A percentile compares a stretch with the other conserved stretches of the same genome.
Conservation (phyloP, 2,329 filamentous ascomycete genomes). For the Ophiocordyceps camponoti-saundersi region DNA sequence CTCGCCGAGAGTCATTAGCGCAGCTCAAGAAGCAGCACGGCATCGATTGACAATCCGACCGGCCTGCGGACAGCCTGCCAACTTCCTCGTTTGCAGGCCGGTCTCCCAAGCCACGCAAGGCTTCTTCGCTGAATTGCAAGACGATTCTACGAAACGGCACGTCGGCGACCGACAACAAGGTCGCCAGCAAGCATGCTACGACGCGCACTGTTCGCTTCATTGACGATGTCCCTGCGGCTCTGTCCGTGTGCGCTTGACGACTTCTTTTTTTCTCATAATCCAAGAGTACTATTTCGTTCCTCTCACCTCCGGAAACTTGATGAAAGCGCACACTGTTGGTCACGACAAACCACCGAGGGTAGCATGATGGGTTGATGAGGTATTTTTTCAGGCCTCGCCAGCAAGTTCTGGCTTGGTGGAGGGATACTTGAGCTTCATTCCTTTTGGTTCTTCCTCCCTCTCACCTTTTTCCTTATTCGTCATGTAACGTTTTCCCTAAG, state of each 20-base stretch:
- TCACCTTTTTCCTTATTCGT: background rate
- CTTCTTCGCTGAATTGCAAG: slow-evolving; percentile 22
- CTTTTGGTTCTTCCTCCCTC: background rate
- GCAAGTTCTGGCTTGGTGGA: background rate
- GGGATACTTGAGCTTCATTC: background rate
- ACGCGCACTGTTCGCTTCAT: slow-evolving; percentile 23
- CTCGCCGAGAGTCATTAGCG: slow-evolving; percentile 93
- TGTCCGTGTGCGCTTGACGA: slow-evolving; percentile 21
- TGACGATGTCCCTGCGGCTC: slow-evolving; percentile 19
- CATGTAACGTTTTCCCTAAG: background rate
- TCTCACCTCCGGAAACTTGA: too few species aligned
- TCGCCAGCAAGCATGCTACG: slow-evolving; percentile 19
- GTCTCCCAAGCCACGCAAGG: slow-evolving; percentile 31
- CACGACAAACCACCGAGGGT: background rate
- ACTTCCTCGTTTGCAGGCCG: slow-evolving; percentile 40
- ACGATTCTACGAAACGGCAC: slow-evolving; percentile 26
- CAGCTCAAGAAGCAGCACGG: slow-evolving; percentile 94
- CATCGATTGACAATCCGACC: slow-evolving; percentile 87
- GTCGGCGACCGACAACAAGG: slow-evolving; percentile 15
- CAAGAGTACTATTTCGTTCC: background rate
- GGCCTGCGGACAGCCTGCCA: slow-evolving; percentile 38
- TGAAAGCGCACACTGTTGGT: too few species aligned
- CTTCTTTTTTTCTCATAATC: background rate
- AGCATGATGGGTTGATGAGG: background rate
- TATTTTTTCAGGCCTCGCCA: background rate